A percentile compares a stretch with the other conserved stretches of the same genome.
Conservation (phyloP, 257 asterid species). For the Orobanche coerulescens region DNA sequence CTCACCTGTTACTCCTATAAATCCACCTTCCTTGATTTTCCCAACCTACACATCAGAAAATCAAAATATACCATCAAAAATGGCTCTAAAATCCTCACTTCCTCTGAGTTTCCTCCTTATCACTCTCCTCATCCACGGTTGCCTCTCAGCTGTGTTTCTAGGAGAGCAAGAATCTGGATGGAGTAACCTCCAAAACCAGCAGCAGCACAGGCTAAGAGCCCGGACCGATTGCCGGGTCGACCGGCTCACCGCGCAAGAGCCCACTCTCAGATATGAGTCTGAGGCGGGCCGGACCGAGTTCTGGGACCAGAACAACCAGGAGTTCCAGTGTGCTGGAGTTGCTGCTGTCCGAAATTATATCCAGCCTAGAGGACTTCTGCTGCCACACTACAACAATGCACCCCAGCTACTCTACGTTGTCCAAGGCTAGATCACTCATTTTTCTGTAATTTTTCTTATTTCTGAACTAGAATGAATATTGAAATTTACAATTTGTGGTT, state of each 20-base stretch:
- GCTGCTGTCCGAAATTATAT: conserved; percentile 33
- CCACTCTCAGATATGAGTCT: conserved; percentile 28
- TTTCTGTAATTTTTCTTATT: not conserved
- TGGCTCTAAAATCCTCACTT: conserved; percentile 27
- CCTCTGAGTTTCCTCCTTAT: conserved; percentile 24
- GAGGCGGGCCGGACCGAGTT: conserved; percentile 55
- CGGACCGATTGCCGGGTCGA: conserved; percentile 45
- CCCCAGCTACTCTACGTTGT: conserved; percentile 46
- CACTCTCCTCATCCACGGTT: conserved; percentile 24
- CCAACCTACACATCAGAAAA: conserved; percentile 22
- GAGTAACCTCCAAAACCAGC: conserved; percentile 28
- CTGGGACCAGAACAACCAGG: conserved; percentile 42
- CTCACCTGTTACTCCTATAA: conserved; percentile 21
- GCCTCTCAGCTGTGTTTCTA: conserved; percentile 23
- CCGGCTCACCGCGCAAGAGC: conserved; percentile 41
- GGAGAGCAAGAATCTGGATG: conserved; percentile 21
- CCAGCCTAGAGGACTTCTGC: conserved; percentile 36
- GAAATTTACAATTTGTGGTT: not conserved
- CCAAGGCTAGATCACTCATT: conserved; percentile 26
- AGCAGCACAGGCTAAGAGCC: conserved; percentile 39
- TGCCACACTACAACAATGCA: conserved; percentile 53
- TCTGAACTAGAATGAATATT: not conserved
- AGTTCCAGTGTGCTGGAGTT: conserved; percentile 55
- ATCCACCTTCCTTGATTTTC: conserved; percentile 12
- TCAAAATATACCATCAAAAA: not conserved